Evolutionary conservation across 129 eudicot species (phyloP).

Genomic region (Artemisia argyi): DNA sequence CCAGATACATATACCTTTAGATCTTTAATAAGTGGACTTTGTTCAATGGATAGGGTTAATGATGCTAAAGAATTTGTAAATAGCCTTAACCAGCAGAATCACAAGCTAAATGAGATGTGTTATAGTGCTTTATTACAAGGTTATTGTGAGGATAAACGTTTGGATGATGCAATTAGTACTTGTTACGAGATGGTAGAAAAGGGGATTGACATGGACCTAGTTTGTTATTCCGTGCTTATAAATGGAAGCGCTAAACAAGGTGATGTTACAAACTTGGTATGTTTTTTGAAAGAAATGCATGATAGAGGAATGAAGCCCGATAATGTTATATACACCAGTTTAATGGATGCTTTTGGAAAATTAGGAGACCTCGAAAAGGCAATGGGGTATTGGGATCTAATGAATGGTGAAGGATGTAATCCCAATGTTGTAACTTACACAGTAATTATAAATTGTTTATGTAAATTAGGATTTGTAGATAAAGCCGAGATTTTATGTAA

Average conservation of each 20-base stretch:
- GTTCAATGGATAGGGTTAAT: conserved; percentile 51
- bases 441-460: conserved; percentile 66
- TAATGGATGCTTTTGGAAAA: conserved; percentile 76
- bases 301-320: conserved; percentile 71
- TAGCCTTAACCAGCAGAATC: conserved; percentile 54
- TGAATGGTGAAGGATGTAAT: conserved; percentile 70
- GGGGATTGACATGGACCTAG: conserved; percentile 61
- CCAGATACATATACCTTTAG: conserved; percentile 91
- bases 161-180: conserved; percentile 56
- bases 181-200: conserved; percentile 68
- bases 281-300: conserved; percentile 62
- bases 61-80: conserved; percentile 82
- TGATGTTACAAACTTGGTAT: conserved; percentile 34
- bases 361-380: conserved; percentile 63
- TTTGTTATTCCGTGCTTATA: conserved; percentile 75
- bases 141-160: conserved; percentile 57
- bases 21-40: conserved; percentile 82
- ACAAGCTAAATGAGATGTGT: conserved; percentile 76
- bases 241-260: conserved; percentile 48
- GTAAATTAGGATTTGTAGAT: conserved; percentile 56
- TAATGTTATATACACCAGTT: conserved; percentile 64
- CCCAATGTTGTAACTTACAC: conserved; percentile 91
- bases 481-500: conserved; percentile 69
- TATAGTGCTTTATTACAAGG: conserved; percentile 78
- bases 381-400: conserved; percentile 61